Percentiles rank a stretch among this genome's conserved stretches.
Conservation (phyloP, 306 rosid species). For the Carpinus viminea region DNA sequence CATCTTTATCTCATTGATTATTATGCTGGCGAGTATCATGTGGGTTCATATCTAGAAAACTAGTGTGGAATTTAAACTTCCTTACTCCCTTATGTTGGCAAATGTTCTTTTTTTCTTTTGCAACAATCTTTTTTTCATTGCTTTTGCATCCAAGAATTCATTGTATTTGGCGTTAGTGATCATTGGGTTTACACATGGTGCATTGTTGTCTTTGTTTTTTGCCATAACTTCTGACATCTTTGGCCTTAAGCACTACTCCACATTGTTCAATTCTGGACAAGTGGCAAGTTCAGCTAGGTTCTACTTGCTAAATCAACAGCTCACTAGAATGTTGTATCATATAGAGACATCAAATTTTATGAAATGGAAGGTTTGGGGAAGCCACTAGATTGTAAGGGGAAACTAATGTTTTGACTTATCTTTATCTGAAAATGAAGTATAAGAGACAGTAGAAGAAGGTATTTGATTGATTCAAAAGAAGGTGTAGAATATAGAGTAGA, state of each 20-base stretch:
- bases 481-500: too few relatives aligned
- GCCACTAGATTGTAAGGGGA: constrained; percentile 35
- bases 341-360: constrained; percentile 28
- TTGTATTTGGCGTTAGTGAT: constrained; percentile 39
- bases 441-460: too few relatives aligned
- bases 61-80: constrained; percentile 34
- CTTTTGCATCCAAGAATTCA: constrained; percentile 40
- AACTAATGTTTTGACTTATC: constrained; percentile 29
- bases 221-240: constrained; percentile 53
- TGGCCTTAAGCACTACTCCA: constrained; percentile 45
- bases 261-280: constrained; percentile 53
- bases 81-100: constrained; percentile 34
- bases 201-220: constrained; percentile 39
- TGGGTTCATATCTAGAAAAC: constrained; percentile 40
- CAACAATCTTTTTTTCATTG: not conserved
- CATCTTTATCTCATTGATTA: constrained; percentile 37
- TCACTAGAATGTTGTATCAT: constrained; percentile 39
- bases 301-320: constrained; percentile 37
- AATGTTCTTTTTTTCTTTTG: too few relatives aligned
- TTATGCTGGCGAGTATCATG: constrained; percentile 43
- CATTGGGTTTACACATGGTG: constrained; percentile 46
- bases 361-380: constrained; percentile 21
- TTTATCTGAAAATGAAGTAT: not conserved
- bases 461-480: too few relatives aligned
- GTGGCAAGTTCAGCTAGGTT: constrained; percentile 45